Evolutionary conservation across 768 basidiomycete genomes (phyloP).

Genomic region (Suillus luteus): DNA sequence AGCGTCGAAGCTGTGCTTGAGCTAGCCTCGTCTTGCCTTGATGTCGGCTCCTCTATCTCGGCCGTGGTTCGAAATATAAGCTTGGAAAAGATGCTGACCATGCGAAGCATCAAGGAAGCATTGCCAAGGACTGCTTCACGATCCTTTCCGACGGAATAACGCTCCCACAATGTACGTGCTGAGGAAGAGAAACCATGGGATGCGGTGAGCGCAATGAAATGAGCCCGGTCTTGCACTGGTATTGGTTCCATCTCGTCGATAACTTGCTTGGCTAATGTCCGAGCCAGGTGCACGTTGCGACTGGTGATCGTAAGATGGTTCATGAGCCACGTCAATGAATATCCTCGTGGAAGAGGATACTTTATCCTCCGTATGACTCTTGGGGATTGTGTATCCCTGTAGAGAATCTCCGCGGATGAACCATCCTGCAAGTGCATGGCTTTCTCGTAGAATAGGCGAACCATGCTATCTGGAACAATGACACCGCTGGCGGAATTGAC

Average conservation of each 20-base stretch:
- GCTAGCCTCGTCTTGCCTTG: conserved; percentile 11
- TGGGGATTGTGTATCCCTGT: conserved; percentile 43
- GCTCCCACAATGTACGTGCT: conserved; percentile 60
- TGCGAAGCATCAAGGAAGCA: conserved; percentile 41
- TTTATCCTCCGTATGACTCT: conserved; percentile 32
- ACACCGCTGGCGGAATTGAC: conserved; percentile 32
- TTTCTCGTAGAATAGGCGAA: conserved; percentile 49
- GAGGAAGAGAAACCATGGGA: conserved; percentile 46
- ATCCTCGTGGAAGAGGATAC: conserved; percentile 54
- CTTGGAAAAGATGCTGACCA: conserved; percentile 45
- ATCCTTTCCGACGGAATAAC: conserved; percentile 47
- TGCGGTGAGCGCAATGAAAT: conserved; percentile 51
- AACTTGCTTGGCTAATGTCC: conserved; percentile 52
- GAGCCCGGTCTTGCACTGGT: conserved; percentile 45
- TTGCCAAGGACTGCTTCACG: conserved; percentile 44
- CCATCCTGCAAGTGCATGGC: conserved; percentile 34
- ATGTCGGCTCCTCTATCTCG: conserved; percentile 17
- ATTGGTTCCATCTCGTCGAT: conserved; percentile 43
- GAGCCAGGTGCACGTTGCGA: conserved; percentile 46
- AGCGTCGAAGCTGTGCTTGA: conserved; percentile 25
- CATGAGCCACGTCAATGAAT: conserved; percentile 56
- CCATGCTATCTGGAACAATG: conserved; percentile 43
- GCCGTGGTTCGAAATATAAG: conserved; percentile 25
- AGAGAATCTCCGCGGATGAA: conserved; percentile 46
- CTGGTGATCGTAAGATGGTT: conserved; percentile 40